phyloP scores from a whole-genome alignment of 2,329 filamentous ascomycete species.

The Clonostachys rhizophaga region DNA sequence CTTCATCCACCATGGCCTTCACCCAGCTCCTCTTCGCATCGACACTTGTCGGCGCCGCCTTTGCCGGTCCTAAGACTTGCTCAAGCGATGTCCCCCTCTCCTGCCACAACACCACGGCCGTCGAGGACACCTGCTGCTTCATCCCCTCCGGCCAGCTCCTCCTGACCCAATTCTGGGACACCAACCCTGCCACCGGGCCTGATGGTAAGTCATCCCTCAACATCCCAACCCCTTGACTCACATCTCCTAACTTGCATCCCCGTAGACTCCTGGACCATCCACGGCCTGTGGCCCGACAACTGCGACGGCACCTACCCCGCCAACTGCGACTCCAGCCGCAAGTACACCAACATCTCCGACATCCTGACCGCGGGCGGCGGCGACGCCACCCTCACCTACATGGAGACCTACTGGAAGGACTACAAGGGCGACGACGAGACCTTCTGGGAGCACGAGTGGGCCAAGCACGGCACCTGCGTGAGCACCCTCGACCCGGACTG shows the following conservation, averaged over 20 bases:
- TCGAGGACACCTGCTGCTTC: conserved; percentile 69
- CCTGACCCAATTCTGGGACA: conserved; percentile 77
- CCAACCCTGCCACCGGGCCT: conserved; percentile 59
- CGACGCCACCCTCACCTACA: conserved; percentile 56
- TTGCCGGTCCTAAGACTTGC: conserved; percentile 11
- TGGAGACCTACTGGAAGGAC: conserved; percentile 70
- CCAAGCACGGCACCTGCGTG: conserved; percentile 71
- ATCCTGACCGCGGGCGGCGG: conserved; percentile 52
- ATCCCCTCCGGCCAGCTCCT: conserved; percentile 66
- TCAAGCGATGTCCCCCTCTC: conserved; percentile 41
- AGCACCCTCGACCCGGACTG: conserved; percentile 63
- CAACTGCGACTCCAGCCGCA: conserved; percentile 57
- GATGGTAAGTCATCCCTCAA: conserved; percentile 8
- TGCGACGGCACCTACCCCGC: conserved; percentile 68
- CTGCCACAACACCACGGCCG: conserved; percentile 58
- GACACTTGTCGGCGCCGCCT: conserved; percentile 8
- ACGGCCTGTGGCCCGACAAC: conserved; percentile 63
- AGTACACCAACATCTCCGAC: conserved; percentile 59
- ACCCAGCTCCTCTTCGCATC: background rate
- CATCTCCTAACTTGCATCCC: background rate
- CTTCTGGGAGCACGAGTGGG: conserved; percentile 73
- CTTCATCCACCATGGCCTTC: no score
- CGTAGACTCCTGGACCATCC: conserved; percentile 69
- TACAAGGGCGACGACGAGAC: conserved; percentile 57
- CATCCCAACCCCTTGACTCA: no score